A percentile compares a stretch with the other conserved stretches of the same genome.
phyloP scores from a whole-genome alignment of 2,329 filamentous ascomycete genomes.

The Tothia fuscella region DNA sequence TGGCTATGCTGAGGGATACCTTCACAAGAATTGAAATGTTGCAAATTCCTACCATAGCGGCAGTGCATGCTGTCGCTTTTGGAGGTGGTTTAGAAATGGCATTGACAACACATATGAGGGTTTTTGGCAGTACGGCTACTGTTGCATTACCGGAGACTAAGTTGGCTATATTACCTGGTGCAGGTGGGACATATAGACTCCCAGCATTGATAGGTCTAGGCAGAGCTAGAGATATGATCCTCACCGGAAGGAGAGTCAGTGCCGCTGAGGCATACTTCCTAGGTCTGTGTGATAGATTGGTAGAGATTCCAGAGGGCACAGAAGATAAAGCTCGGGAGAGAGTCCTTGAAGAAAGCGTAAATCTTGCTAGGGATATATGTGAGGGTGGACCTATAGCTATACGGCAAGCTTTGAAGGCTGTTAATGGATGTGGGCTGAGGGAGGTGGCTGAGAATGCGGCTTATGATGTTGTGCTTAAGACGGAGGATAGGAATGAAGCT shows the following conservation, averaged over 20 bases:
- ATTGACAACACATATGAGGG: conserved; percentile 76
- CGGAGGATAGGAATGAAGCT: conserved; percentile 80
- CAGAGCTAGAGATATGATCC: conserved; percentile 77
- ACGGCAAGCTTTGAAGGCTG: conserved; percentile 65
- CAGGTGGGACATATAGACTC: conserved; percentile 82
- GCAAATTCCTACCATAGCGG: conserved; percentile 80
- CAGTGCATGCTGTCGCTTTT: conserved; percentile 73
- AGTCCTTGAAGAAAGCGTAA: conserved; percentile 64
- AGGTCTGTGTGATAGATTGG: conserved; percentile 79
- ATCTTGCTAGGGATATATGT: conserved; percentile 73
- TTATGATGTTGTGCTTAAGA: conserved; percentile 72
- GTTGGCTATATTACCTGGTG: conserved; percentile 87
- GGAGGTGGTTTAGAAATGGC: conserved; percentile 91
- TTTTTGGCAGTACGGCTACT: conserved; percentile 65
- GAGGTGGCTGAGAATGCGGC: conserved; percentile 77
- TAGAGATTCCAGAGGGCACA: conserved; percentile 57
- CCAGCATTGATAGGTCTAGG: conserved; percentile 67
- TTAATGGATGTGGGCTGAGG: conserved; percentile 50
- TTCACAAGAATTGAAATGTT: conserved; percentile 62
- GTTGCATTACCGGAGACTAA: conserved; percentile 86
- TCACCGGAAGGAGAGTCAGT: conserved; percentile 77
- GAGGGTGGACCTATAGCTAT: conserved; percentile 80
- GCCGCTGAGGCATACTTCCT: conserved; percentile 84
- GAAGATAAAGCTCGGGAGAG: conserved; percentile 47
- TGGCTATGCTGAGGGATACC: conserved; percentile 62